Conservation (phyloP, 169 alveolate species). For the Cryptosporidium muris region DNA sequence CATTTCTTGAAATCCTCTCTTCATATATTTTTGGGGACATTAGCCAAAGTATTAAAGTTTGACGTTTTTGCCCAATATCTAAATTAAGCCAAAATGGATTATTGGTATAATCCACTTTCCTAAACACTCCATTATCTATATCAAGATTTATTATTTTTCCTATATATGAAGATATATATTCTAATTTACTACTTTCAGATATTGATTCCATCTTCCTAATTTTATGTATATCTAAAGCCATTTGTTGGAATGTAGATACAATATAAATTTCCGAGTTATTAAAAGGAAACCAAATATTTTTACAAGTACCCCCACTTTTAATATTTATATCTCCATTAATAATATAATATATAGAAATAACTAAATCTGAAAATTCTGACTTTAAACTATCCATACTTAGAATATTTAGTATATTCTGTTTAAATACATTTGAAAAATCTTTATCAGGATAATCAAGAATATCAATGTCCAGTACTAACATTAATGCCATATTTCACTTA, state of each 20-base stretch:
- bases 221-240: no score
- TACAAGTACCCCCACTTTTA: slow-evolving; percentile 3
- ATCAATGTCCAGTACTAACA: slow-evolving; percentile 32
- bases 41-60: slow-evolving; percentile 23
- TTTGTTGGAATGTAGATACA: background rate
- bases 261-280: slow-evolving; percentile 3
- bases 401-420: background rate
- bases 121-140: background rate
- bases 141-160: background rate
- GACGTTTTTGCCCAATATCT: slow-evolving; percentile 26
- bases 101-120: background rate
- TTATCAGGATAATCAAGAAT: background rate
- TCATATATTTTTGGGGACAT: background rate
- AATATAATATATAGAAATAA: slow-evolving; percentile 21
- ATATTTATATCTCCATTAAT: slow-evolving; percentile 1
- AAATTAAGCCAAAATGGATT: background rate
- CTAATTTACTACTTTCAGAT: background rate
- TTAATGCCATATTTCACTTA: slow-evolving; percentile 20
- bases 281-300: slow-evolving; percentile 20
- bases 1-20: background rate
- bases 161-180: background rate
- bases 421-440: background rate
- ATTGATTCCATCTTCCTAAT: no score
- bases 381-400: slow-evolving; percentile 8
- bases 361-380: slow-evolving; percentile 29